phyloP scores from a whole-genome alignment of 1,139 yeast species.

The Magnusiomyces magnusii region DNA sequence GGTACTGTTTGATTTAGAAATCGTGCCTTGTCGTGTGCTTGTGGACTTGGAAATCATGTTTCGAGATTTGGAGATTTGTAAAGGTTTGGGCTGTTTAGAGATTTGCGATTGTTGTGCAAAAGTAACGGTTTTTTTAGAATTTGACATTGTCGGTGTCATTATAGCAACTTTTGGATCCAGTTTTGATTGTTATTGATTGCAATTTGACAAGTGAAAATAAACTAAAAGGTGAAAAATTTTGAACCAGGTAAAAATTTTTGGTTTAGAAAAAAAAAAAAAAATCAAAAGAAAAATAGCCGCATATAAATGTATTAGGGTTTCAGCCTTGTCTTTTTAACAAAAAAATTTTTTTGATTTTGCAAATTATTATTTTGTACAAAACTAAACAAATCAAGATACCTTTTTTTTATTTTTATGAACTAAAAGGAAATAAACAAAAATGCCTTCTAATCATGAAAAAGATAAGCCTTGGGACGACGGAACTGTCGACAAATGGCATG shows the following conservation, averaged over 20 bases:
- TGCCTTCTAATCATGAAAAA: conserved; percentile 89
- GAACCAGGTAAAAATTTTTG: no score
- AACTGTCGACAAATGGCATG: conserved; percentile 89
- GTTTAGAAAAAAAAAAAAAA: no score
- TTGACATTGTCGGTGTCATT: conserved; percentile 1
- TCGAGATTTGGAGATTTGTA: not conserved
- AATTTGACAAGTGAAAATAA: no score
- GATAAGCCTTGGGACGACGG: conserved; percentile 99
- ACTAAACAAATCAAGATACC: no score
- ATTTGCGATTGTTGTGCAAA: conserved; percentile 7
- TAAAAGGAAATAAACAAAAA: conserved; percentile 26
- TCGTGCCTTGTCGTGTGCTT: not conserved
- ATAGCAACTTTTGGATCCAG: no score
- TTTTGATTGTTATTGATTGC: no score
- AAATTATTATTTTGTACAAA: not conserved
- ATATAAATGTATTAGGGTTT: conserved; percentile 30
- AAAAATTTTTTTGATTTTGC: conserved; percentile 6
- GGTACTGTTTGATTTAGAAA: not conserved
- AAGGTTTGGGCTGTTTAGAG: not conserved
- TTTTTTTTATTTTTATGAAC: no score
- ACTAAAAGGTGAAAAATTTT: no score
- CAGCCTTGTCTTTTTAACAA: conserved; percentile 25
- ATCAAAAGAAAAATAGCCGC: conserved; percentile 20
- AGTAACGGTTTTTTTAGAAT: conserved; percentile 4
- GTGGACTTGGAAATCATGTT: not conserved